Conservation (phyloP, 2,329 filamentous ascomycete genomes). For the Cladosporium velox region DNA sequence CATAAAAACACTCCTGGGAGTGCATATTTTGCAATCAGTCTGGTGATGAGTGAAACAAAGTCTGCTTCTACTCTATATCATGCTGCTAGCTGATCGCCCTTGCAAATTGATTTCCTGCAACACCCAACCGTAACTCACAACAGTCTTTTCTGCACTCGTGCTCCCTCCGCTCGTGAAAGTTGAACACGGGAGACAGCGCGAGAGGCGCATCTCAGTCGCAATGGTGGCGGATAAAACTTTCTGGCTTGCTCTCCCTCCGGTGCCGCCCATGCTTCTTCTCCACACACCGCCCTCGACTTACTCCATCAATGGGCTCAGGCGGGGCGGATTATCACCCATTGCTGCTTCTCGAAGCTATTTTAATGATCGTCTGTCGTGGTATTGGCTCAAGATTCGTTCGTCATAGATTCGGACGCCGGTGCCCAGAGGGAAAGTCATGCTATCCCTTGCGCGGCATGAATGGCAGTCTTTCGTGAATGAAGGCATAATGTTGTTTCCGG, state of each 20-base stretch:
- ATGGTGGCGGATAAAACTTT: neutral
- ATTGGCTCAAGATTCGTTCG: neutral
- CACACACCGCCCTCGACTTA: neutral
- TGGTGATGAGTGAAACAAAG: neutral
- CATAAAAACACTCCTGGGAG: too few relatives aligned
- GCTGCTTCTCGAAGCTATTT: neutral
- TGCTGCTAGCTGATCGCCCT: neutral
- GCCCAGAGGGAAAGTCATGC: neutral
- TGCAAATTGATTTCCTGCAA: neutral
- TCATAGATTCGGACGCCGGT: neutral
- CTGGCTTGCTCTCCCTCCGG: neutral
- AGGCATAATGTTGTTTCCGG: neutral
- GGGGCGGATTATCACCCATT: neutral
- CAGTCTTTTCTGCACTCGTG: neutral
- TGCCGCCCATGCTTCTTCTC: neutral
- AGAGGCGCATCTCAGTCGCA: neutral
- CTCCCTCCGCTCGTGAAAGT: neutral
- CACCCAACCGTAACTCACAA: neutral
- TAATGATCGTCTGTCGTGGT: neutral
- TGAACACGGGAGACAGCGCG: neutral
- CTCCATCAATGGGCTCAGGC: neutral
- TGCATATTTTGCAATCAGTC: neutral
- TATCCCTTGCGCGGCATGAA: constrained; percentile 1
- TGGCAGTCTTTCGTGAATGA: neutral
- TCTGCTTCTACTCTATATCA: neutral